A percentile compares a stretch with the other conserved stretches of the same genome.
phyloP scores from a whole-genome alignment of 192 early-diverging fungal genomes.

The Podila epigama region DNA sequence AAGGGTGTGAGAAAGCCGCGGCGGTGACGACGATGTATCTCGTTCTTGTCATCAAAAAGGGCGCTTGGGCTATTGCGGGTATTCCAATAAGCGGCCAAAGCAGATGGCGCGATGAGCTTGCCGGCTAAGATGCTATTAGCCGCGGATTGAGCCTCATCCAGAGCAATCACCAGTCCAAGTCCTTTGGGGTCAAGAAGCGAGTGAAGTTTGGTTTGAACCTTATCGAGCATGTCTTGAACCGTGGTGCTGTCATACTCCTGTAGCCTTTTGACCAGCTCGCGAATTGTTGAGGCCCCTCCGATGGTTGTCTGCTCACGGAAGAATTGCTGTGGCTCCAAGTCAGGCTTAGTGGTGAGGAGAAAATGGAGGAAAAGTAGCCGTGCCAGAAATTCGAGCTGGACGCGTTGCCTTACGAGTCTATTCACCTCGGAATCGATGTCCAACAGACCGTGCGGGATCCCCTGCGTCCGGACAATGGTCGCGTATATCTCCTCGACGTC shows the following conservation, averaged over 20 bases:
- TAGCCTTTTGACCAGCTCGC: constrained; percentile 8
- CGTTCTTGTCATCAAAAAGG: background rate
- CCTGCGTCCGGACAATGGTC: background rate
- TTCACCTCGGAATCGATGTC: constrained; percentile 6
- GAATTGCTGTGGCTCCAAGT: constrained; percentile 21
- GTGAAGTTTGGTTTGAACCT: constrained; percentile 1
- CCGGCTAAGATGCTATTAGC: background rate
- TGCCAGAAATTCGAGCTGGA: constrained; percentile 40
- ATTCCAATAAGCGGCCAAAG: too few species aligned
- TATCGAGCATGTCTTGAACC: constrained; percentile 9
- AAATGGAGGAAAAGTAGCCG: constrained; percentile 32
- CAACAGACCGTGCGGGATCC: background rate
- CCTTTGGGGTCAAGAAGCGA: background rate
- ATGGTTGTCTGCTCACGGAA: constrained; percentile 35
- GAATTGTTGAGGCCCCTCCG: constrained; percentile 18
- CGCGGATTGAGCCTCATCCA: constrained; percentile 36
- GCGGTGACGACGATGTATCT: constrained; percentile 1
- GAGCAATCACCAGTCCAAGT: constrained; percentile 11
- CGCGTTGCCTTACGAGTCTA: constrained; percentile 12
- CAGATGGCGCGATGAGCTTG: constrained; percentile 13
- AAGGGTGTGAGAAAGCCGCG: constrained; percentile 46
- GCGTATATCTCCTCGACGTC: constrained; percentile 13
- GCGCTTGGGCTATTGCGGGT: background rate
- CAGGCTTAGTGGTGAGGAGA: constrained; percentile 19
- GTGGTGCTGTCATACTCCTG: constrained; percentile 3